Conservation (phyloP, 495 filamentous ascomycete species). For the Trichoderma parareesei region DNA sequence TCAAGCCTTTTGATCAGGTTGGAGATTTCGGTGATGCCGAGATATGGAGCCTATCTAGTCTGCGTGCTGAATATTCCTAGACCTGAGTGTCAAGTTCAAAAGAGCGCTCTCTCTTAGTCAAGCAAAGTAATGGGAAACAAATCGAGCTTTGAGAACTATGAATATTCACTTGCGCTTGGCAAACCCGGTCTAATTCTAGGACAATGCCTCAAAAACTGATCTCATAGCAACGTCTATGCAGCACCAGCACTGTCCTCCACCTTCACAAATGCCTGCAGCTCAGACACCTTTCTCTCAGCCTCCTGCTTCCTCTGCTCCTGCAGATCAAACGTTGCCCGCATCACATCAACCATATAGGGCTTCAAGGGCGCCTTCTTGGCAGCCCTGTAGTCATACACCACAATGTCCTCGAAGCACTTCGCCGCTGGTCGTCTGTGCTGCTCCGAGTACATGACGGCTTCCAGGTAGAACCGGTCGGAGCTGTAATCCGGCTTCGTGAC, state of each 20-base stretch:
- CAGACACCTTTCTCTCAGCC: not conserved
- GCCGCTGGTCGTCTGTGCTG: conserved; percentile 70
- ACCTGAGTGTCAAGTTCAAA: too few species aligned
- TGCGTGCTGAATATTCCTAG: too few species aligned
- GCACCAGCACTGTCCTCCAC: conserved; percentile 13
- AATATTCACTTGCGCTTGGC: too few species aligned
- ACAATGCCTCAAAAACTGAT: conserved; percentile 4
- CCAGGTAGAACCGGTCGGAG: conserved; percentile 35
- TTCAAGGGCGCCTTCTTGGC: conserved; percentile 15
- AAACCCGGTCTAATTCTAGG: not conserved
- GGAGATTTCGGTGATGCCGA: too few species aligned
- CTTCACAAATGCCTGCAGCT: conserved; percentile 5
- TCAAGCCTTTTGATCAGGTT: conserved; percentile 27
- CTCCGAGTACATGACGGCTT: conserved; percentile 69
- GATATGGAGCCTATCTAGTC: not conserved
- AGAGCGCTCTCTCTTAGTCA: too few species aligned
- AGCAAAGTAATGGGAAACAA: too few species aligned
- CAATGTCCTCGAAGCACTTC: conserved; percentile 70
- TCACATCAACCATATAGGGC: conserved; percentile 8
- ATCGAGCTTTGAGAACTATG: too few species aligned
- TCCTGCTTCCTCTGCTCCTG: conserved; percentile 5
- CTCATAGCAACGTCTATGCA: not conserved
- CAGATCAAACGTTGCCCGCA: not conserved
- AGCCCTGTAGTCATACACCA: conserved; percentile 72
- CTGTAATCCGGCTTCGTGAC: conserved; percentile 26